These are phyloP conservation scores for Thalassiosira mediterranea DNA, from an alignment of 352 stramenopile species.

Conservation along the genomic window DNA sequence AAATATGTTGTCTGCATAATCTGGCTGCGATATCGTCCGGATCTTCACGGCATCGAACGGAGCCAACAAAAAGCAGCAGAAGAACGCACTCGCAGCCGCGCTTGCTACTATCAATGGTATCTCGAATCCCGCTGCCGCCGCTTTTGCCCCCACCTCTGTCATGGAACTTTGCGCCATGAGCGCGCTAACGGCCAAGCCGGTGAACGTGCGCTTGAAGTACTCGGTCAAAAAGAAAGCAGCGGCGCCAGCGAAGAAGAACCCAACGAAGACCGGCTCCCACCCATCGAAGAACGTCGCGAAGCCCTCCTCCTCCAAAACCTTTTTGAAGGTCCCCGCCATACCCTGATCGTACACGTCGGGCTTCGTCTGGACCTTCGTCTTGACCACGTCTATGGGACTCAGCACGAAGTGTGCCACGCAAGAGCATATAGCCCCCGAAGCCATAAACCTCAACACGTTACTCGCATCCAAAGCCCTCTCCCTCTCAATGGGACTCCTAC, in stretches of 20 bases:
- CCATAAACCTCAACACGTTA: conserved; percentile 73
- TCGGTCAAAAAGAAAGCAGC: conserved; percentile 76
- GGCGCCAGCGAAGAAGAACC: conserved; percentile 74
- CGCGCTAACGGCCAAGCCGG: conserved; percentile 8
- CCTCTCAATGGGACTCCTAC: conserved; percentile 77
- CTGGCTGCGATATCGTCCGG: conserved; percentile 68
- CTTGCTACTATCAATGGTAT: conserved; percentile 40
- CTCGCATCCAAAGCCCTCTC: conserved; percentile 65
- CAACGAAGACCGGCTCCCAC: conserved; percentile 77
- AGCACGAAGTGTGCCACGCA: conserved; percentile 73
- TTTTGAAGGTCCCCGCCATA: conserved; percentile 61
- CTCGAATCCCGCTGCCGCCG: conserved; percentile 17
- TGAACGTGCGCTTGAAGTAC: conserved; percentile 67
- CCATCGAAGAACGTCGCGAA: conserved; percentile 70
- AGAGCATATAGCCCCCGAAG: conserved; percentile 73
- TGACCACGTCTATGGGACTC: conserved; percentile 76
- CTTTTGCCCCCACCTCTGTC: conserved; percentile 21
- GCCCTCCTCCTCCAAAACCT: conserved; percentile 62
- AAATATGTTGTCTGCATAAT: conserved; percentile 65
- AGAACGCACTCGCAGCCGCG: conserved; percentile 47
- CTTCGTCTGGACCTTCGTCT: conserved; percentile 82
- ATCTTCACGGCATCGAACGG: conserved; percentile 81
- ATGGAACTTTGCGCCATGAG: conserved; percentile 27
- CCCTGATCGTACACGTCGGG: conserved; percentile 65
- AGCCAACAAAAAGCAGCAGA: conserved; percentile 72